Evolutionary conservation across 495 filamentous ascomycete species (phyloP).

Genomic region (Penicillium coffeae): DNA sequence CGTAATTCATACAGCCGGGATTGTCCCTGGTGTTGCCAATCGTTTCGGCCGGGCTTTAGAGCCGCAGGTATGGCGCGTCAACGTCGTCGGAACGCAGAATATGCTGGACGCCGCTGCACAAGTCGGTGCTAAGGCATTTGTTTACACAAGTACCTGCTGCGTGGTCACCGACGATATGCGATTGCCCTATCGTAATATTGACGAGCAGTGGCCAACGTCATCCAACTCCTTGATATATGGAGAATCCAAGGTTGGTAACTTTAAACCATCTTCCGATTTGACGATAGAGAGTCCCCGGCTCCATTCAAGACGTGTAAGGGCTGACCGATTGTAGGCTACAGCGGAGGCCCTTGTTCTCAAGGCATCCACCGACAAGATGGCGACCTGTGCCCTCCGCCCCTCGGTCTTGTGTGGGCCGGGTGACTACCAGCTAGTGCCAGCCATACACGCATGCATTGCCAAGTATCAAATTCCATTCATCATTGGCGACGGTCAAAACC

Average conservation of each 20-base stretch:
- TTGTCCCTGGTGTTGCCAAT: conserved; percentile 39
- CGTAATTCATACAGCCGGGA: conserved; percentile 45
- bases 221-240: conserved; percentile 52
- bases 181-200: conserved; percentile 49
- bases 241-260: conserved; percentile 49
- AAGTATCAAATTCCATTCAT: conserved; percentile 54
- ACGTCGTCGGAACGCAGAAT: conserved; percentile 57
- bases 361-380: conserved; percentile 40
- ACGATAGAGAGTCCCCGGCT: neutral
- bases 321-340: conserved; percentile 33
- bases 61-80: conserved; percentile 41
- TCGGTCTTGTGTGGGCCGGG: conserved; percentile 56
- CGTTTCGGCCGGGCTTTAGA: conserved; percentile 38
- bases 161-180: conserved; percentile 53
- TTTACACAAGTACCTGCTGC: conserved; percentile 56
- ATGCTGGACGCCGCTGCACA: conserved; percentile 49
- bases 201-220: conserved; percentile 50
- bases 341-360: conserved; percentile 55
- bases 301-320: neutral
- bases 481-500: conserved; percentile 53
- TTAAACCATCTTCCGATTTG: neutral
- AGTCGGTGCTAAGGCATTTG: conserved; percentile 49
- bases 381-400: conserved; percentile 54
- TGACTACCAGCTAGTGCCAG: conserved; percentile 49
- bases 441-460: conserved; percentile 53